Evolutionary conservation across 2,329 filamentous ascomycete species (phyloP), one percentile per base, ranked within the genome.

Genomic region (Penicillium sp.): DNA sequence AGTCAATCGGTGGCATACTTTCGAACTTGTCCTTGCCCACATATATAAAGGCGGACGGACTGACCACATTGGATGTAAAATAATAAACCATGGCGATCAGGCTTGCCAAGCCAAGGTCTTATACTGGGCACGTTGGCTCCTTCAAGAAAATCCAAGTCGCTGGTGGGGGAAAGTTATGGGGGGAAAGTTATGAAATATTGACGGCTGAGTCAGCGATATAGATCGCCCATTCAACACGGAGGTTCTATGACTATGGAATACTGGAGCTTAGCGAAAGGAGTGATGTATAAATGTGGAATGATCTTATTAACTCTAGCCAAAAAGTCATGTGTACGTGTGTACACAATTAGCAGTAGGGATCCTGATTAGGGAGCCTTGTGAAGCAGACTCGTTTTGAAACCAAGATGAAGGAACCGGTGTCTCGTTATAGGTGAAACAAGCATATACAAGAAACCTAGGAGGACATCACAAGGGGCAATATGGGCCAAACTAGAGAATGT

Each of bases 21-120:
- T 98, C 93, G 62, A 93, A 91, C 75, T 98, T 98, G 78, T 98
- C 93, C 73, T 97, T 98, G 72, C 93, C 93, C 52, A 96, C 89
- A 69, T 98, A 98, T 66, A 98, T 84, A 68, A 86, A 91, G 37
- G 89, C 92, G 28, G 89, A 69, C 1, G 93, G 92, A 10, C 84
- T 79, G 33, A 95, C 89, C 37, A 84, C 83, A 54, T 82, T 92
- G 24, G 92, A 97, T 1, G 84, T 93, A 71, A 93, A 97, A 72
- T 97, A 97, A 75, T 88, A 95, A 41, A 98, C 93, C 93, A 98
- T 95, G 24, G 15, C 12, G 43, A 39, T 9, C 23, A 12, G 35
- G n/a, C 28, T 37, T 20, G 5, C 23, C 23, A 20, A 24, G 12
- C 13, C 32, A 27, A 15, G 25, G n/a, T n/a, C 28, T 18, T 12